Evolutionary conservation across 1,284 basidiomycete genomes (phyloP), one percentile per base, ranked within the genome.

Genomic region (Cryptococcus hybrid): DNA sequence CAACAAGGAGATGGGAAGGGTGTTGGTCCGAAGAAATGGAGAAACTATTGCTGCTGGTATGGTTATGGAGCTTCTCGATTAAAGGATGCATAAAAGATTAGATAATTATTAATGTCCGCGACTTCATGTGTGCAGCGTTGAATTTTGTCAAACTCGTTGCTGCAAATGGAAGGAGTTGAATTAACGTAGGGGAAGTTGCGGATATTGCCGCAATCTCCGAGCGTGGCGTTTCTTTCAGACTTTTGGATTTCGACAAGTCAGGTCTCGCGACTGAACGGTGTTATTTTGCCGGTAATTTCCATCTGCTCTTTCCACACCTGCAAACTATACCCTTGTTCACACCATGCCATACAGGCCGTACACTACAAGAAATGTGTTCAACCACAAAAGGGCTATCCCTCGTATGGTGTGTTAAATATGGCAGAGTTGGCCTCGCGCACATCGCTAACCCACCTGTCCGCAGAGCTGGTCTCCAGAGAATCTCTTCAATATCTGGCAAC

Each of bases 1-100:
- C n/a, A 98, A 93, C 79, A 98, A 98, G 78, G 92, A 96, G 63
- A 96, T 99, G 95, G 94, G 94, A 0, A 81, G 95, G 45, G 84
- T 99, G 48, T 76, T 99, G 54, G 82, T 99, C 60, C 81, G 95
- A 42, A 82, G 94, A 60, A 86, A 86, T 15, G 95, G 96, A 0
- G 93, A 98, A 80, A 98, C 95, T 0, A 89, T 99, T 59, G 92
- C 88, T 47, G 94, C 94, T 54, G 94, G 57, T 49, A 60, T 68
- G 37, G 66, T 68, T 0, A 40, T 61, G 44, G 63, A 68, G 40
- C 60, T 68, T 30, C 30, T 30, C 30, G 30, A 4, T 30, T 30
- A 30, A 30, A 30, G 2, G 24, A 30, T 30, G 30, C 30, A 30
- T 30, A 30, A 30, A 30, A 30, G 30, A 30, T 30, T 30, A 30